phyloP scores from a whole-genome alignment of 306 rosid species.

The Adenanthera pavonina region DNA sequence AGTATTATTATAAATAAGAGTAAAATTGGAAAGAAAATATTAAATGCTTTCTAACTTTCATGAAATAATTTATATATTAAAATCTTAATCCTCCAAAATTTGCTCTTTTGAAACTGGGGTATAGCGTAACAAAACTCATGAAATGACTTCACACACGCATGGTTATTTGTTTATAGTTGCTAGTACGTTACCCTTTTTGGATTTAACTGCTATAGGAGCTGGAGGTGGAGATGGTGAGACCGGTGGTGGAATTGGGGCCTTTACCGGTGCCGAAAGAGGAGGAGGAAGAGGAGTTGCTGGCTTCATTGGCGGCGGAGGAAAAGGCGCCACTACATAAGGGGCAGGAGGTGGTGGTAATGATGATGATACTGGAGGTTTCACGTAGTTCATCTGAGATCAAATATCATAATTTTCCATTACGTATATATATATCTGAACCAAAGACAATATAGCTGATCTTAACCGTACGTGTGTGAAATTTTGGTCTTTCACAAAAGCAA shows the following conservation, averaged over 20 bases:
- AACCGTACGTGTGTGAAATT: too few species aligned
- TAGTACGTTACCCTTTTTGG: slow-evolving; percentile 52
- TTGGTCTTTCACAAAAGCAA: too few species aligned
- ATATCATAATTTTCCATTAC: not conserved
- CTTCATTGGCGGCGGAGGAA: not conserved
- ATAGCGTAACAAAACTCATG: too few species aligned
- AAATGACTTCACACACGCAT: too few species aligned
- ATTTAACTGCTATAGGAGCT: slow-evolving; percentile 53
- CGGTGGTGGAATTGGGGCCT: slow-evolving; percentile 27
- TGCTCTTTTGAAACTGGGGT: too few species aligned
- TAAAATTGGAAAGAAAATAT: too few species aligned
- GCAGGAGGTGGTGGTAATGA: slow-evolving; percentile 27
- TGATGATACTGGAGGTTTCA: slow-evolving; percentile 18
- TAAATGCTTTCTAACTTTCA: too few species aligned
- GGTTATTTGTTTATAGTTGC: not conserved
- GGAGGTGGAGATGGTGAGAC: slow-evolving; percentile 43
- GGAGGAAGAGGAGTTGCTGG: slow-evolving; percentile 7
- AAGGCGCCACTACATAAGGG: not conserved
- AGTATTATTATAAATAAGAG: too few species aligned
- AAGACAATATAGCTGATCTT: too few species aligned
- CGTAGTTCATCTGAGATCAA: slow-evolving; percentile 46
- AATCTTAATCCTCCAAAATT: too few species aligned
- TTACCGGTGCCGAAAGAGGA: slow-evolving; percentile 3
- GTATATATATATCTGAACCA: too few species aligned
- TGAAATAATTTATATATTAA: too few species aligned